Base-by-base conservation (phyloP, 208 protist species). In the Trypanosoma lewisi region DNA sequence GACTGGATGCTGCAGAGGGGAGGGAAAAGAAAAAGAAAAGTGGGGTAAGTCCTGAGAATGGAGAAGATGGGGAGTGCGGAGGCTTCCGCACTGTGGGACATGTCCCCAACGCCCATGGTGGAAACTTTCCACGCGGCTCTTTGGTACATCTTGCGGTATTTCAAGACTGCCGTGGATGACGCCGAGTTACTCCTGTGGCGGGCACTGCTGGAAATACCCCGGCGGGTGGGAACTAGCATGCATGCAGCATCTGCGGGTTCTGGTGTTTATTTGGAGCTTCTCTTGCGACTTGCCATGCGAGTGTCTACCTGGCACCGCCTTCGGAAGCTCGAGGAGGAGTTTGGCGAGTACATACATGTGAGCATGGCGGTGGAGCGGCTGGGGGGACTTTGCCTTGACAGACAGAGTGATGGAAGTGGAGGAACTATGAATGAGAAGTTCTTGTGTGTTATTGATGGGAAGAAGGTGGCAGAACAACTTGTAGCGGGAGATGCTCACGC, bases 341-440 rank as follows among this genome's bases (percentile, higher is more conserved):
- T 89, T 49, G 79, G 75, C 4, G 77, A 85, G 42, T 69, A 73
- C 42, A 65, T 90, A 11, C 76, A 81, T 48, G 69, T 93, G 12
- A 55, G 73, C 16, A 34, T 57, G 16, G 77, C 81, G 1, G 54
- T 93, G 25, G 2, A 34, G n/a, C 34, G 44, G 30, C 44, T 74
- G 1, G 45, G 27, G 2, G 8, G 9, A 28, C 19, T 61, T 23
- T 37, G n/a, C 25, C 16, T 57, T 16, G 12, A 37, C 37, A 1
- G 7, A 21, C n/a, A 58, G 17, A 34, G 28, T 12, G 33, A 62
- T 50, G 30, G 31, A 37, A 16, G 51, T 30, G 19, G n/a, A 21
- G 8, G 2, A 9, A 36, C 4, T 11, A 2, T 57, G 12, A 52
- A 61, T 27, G 52, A 73, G 27, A 37, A 28, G 30, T n/a, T 66